Evolutionary conservation across 1,284 basidiomycete genomes (phyloP).

Genomic region (Sanguinoderma infundibulare): DNA sequence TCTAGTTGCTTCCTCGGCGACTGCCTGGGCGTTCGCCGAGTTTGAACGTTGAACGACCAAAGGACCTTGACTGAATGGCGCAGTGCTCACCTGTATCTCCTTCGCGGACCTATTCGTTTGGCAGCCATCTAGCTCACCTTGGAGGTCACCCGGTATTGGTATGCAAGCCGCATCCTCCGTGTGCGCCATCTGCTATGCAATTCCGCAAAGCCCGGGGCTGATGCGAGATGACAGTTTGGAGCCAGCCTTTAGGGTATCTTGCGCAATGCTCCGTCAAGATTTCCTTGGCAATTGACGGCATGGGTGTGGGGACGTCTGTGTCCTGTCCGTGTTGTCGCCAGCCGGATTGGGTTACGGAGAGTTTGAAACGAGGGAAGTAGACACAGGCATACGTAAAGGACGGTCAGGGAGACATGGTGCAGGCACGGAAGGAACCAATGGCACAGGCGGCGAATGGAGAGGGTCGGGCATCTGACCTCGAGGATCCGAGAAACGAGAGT

Average conservation of each 20-base stretch:
- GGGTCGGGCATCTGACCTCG: constrained; percentile 6
- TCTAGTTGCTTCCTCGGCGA: too few species aligned
- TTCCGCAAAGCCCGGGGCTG: not conserved
- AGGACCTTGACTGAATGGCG: too few species aligned
- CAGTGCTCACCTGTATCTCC: not conserved
- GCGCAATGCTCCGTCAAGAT: not conserved
- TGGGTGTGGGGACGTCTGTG: not conserved
- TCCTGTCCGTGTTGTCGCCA: not conserved
- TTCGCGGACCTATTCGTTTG: not conserved
- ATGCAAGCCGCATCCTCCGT: not conserved
- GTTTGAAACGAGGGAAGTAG: not conserved
- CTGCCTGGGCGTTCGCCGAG: too few species aligned
- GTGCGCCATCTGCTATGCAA: not conserved
- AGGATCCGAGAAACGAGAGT: constrained; percentile 16
- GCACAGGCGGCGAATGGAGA: not conserved
- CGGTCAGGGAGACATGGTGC: not conserved
- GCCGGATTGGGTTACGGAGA: not conserved
- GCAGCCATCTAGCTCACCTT: not conserved
- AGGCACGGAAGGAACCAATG: constrained; percentile 1
- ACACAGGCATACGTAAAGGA: constrained; percentile 10
- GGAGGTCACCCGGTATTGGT: not conserved
- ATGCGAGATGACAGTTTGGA: not conserved
- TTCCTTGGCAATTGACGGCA: not conserved
- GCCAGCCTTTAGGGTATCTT: not conserved
- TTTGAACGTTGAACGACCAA: too few species aligned